phyloP scores from a whole-genome alignment of 2,329 filamentous ascomycete species.

The Coniochaeta sp. region DNA sequence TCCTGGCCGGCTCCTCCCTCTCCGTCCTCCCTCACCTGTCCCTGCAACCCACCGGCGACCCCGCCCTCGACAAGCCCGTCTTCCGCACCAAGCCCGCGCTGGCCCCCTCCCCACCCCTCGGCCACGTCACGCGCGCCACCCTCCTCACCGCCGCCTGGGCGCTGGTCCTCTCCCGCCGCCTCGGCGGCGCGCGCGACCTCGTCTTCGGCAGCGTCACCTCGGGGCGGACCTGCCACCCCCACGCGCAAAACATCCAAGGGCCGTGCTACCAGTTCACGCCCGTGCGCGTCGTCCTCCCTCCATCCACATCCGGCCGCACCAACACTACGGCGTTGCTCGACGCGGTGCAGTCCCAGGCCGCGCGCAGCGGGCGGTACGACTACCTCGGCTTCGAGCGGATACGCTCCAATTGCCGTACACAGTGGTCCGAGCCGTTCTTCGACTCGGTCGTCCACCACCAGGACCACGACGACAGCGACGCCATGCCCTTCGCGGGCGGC shows the following conservation, averaged over 20 bases:
- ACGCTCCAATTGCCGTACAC: slow-evolving; percentile 18
- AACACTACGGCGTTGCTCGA: slow-evolving; percentile 25
- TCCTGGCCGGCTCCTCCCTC: slow-evolving; percentile 25
- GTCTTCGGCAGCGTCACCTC: slow-evolving; percentile 33
- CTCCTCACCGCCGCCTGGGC: slow-evolving; percentile 36
- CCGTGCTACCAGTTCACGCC: slow-evolving; percentile 38
- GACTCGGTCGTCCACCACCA: slow-evolving; percentile 28
- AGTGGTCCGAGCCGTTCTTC: slow-evolving; percentile 19
- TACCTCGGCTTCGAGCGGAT: slow-evolving; percentile 26
- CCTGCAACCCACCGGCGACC: not conserved
- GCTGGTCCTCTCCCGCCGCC: slow-evolving; percentile 27
- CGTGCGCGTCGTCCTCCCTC: slow-evolving; percentile 29
- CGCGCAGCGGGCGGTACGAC: slow-evolving; percentile 22
- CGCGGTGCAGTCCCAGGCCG: slow-evolving; percentile 23
- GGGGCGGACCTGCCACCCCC: slow-evolving; percentile 29
- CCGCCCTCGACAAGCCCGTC: slow-evolving; percentile 6
- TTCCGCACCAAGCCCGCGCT: slow-evolving; percentile 15
- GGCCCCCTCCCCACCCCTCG: slow-evolving; percentile 15
- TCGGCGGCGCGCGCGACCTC: slow-evolving; percentile 22
- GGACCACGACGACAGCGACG: slow-evolving; percentile 31
- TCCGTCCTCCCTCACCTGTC: slow-evolving; percentile 21
- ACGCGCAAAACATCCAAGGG: slow-evolving; percentile 30
- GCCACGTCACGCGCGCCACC: slow-evolving; percentile 31
- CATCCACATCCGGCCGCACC: too few relatives aligned
- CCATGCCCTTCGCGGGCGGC: slow-evolving; percentile 28